phyloP scores from a whole-genome alignment of 2,329 filamentous ascomycete species.

The Calonectria montana region DNA sequence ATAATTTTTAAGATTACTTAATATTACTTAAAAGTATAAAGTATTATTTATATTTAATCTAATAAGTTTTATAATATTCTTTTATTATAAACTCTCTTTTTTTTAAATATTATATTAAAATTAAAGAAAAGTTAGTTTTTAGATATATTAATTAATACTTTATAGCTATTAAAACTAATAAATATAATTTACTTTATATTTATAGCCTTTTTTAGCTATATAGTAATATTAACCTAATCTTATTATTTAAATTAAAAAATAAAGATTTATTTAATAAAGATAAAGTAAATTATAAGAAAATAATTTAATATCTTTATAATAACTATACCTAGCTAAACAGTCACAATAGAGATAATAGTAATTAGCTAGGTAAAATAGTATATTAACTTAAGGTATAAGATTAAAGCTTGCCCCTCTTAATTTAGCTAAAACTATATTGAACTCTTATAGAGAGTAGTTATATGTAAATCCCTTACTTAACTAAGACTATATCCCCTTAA shows the following conservation, averaged over 20 bases:
- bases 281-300: not conserved
- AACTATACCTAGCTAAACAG: no score
- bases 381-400: no score
- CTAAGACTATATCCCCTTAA: no score
- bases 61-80: conserved; percentile 13
- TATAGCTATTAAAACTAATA: not conserved
- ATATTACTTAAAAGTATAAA: not conserved
- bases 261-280: not conserved
- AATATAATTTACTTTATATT: not conserved
- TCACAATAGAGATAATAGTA: no score
- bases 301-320: not conserved
- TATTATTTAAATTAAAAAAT: not conserved
- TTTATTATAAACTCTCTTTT: conserved; percentile 3
- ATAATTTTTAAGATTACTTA: not conserved
- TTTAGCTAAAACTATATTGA: no score
- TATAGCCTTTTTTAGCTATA: conserved; percentile 8
- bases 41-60: conserved; percentile 3
- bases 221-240: not conserved
- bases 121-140: not conserved
- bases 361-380: no score
- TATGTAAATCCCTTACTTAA: no score
- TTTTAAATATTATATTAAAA: not conserved
- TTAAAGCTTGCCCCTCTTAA: no score
- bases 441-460: no score
- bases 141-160: not conserved